phyloP scores from a whole-genome alignment of 805 yeast genomes.

The Saccharomycopsis fermentans region DNA sequence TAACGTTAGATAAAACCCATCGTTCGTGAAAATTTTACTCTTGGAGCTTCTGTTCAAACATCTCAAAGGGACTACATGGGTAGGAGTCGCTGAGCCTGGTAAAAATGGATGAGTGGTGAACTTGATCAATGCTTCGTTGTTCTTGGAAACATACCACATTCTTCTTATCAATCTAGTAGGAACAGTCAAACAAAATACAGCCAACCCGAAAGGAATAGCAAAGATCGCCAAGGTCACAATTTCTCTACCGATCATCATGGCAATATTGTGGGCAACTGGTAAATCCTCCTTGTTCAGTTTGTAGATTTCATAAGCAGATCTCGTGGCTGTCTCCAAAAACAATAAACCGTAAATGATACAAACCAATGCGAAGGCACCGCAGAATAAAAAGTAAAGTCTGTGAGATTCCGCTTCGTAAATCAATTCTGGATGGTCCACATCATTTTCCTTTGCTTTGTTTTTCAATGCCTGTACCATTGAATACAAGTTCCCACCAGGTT shows the following conservation, averaged over 20 bases:
- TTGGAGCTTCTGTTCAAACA: conserved; percentile 45
- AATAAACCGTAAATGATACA: conserved; percentile 61
- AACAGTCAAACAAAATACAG: conserved; percentile 34
- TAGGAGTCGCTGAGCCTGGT: conserved; percentile 72
- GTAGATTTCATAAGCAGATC: conserved; percentile 41
- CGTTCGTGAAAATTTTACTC: conserved; percentile 74
- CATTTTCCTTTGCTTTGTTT: conserved; percentile 27
- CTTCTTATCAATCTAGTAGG: conserved; percentile 68
- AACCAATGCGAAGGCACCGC: conserved; percentile 59
- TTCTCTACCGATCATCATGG: conserved; percentile 28
- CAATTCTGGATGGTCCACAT: conserved; percentile 47
- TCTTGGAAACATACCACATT: conserved; percentile 59
- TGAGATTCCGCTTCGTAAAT: conserved; percentile 82
- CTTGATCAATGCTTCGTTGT: conserved; percentile 37
- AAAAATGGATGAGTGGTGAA: conserved; percentile 67
- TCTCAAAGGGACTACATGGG: conserved; percentile 53
- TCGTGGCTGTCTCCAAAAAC: conserved; percentile 45
- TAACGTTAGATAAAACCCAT: conserved; percentile 77
- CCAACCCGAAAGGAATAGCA: conserved; percentile 32
- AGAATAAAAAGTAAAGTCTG: conserved; percentile 57
- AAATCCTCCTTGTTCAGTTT: conserved; percentile 41
- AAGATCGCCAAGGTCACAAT: conserved; percentile 31
- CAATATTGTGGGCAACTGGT: conserved; percentile 29
- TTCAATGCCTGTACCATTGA: conserved; percentile 52
- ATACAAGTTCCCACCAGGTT: conserved; percentile 47